phyloP scores from a whole-genome alignment of 352 stramenopile genomes.

The Blastocystis sp. region DNA sequence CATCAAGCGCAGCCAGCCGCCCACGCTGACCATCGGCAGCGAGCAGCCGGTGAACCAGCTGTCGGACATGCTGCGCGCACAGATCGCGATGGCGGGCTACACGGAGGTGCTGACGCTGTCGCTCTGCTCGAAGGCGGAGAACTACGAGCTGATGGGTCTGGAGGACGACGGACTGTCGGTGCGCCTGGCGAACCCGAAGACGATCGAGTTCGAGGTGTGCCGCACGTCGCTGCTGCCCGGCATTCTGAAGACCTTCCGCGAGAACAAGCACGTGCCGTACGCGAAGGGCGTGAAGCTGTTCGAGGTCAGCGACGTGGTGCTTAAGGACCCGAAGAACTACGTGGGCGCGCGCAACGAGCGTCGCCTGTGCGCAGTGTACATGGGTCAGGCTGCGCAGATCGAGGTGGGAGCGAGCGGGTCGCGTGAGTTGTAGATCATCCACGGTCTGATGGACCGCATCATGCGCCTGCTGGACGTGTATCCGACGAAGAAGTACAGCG shows the following conservation, averaged over 20 bases:
- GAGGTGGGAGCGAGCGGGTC: constrained; percentile 80
- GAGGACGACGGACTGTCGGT: constrained; percentile 88
- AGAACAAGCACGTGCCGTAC: constrained; percentile 92
- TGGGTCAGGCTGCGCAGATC: constrained; percentile 93
- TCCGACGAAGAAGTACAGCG: constrained; percentile 79
- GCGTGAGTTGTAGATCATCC: constrained; percentile 82
- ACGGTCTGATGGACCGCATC: constrained; percentile 96
- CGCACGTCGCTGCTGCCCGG: constrained; percentile 96
- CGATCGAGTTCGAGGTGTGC: constrained; percentile 98
- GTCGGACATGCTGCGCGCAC: constrained; percentile 93
- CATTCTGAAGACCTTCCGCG: constrained; percentile 96
- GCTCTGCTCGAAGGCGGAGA: constrained; percentile 94
- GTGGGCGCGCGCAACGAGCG: constrained; percentile 94
- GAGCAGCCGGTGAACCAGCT: constrained; percentile 96
- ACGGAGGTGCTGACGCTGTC: constrained; percentile 96
- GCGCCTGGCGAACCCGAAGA: constrained; percentile 95
- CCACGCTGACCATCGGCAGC: constrained; percentile 91
- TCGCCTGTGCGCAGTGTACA: constrained; percentile 93
- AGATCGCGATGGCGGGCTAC: constrained; percentile 95
- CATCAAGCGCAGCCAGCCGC: constrained; percentile 91
- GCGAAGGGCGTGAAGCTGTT: constrained; percentile 97
- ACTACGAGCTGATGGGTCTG: constrained; percentile 90
- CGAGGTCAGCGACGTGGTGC: constrained; percentile 97
- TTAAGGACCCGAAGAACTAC: constrained; percentile 86
- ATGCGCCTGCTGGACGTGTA: constrained; percentile 94